Conservation (phyloP, 352 stramenopile species). For the Globisporangium solare region DNA sequence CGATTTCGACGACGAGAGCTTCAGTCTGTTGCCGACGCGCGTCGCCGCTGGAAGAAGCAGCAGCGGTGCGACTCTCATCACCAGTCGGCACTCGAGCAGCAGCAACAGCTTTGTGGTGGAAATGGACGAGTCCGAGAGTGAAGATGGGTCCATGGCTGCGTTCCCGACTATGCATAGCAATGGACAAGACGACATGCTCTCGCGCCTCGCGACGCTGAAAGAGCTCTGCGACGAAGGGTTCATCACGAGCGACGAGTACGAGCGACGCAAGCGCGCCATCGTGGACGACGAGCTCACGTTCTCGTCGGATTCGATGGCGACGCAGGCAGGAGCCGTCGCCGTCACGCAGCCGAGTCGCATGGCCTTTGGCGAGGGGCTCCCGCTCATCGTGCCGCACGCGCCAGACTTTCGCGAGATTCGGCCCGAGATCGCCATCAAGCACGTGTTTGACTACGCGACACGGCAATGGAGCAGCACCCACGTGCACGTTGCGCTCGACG, state of each 20-base stretch:
- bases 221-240: slow-evolving; percentile 78
- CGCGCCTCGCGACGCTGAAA: slow-evolving; percentile 66
- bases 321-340: slow-evolving; percentile 19
- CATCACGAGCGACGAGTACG: slow-evolving; percentile 72
- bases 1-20: not conserved
- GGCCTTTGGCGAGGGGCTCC: slow-evolving; percentile 42
- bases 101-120: not conserved
- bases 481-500: slow-evolving; percentile 71
- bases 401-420: slow-evolving; percentile 59
- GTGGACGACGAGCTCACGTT: slow-evolving; percentile 77
- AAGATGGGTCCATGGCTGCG: too few species aligned
- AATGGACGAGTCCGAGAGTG: not conserved
- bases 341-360: slow-evolving; percentile 21
- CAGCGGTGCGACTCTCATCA: not conserved
- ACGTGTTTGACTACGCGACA: slow-evolving; percentile 77
- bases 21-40: not conserved
- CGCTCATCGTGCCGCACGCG: slow-evolving; percentile 69
- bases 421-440: slow-evolving; percentile 62
- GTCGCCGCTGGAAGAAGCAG: slow-evolving; percentile 8
- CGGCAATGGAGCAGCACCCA: slow-evolving; percentile 66
- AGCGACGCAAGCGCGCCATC: slow-evolving; percentile 73
- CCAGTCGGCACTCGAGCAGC: not conserved
- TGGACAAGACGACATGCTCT: slow-evolving; percentile 53
- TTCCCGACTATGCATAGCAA: not conserved
- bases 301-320: slow-evolving; percentile 7